Evolutionary conservation across 1,284 basidiomycete species (phyloP).

Genomic region (Pterulicium gracile): DNA sequence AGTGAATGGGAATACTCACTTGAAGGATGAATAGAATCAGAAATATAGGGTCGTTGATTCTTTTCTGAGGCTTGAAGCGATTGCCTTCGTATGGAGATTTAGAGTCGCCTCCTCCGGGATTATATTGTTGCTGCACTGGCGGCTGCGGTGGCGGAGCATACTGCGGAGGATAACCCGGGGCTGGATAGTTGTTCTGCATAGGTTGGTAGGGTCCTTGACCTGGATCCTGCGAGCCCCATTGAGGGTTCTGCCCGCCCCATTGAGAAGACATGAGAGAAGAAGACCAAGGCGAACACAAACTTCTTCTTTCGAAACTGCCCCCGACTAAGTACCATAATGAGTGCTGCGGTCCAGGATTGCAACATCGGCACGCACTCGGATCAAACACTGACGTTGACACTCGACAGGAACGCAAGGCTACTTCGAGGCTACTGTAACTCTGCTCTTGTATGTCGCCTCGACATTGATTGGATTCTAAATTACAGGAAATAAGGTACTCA

Average conservation of each 20-base stretch:
- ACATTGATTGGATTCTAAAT: no score
- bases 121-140: slow-evolving; percentile 17
- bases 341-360: no score
- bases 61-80: slow-evolving; percentile 60
- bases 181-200: slow-evolving; percentile 12
- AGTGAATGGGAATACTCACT: slow-evolving; percentile 19
- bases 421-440: no score
- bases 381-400: no score
- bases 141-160: slow-evolving; percentile 15
- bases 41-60: slow-evolving; percentile 63
- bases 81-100: slow-evolving; percentile 54
- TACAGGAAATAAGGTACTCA: no score
- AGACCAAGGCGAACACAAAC: no score
- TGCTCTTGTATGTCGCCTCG: no score
- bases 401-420: no score
- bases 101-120: slow-evolving; percentile 22
- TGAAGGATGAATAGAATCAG: slow-evolving; percentile 61
- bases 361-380: no score
- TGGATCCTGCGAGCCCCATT: neutral
- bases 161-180: slow-evolving; percentile 16
- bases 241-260: neutral
- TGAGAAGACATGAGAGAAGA: slow-evolving; percentile 1
- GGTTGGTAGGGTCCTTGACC: slow-evolving; percentile 6
- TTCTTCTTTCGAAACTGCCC: no score
- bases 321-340: no score